These are phyloP conservation scores for Wickerhamomyces queroliae DNA, from an alignment of 805 yeast genomes.

Conservation along the genomic window DNA sequence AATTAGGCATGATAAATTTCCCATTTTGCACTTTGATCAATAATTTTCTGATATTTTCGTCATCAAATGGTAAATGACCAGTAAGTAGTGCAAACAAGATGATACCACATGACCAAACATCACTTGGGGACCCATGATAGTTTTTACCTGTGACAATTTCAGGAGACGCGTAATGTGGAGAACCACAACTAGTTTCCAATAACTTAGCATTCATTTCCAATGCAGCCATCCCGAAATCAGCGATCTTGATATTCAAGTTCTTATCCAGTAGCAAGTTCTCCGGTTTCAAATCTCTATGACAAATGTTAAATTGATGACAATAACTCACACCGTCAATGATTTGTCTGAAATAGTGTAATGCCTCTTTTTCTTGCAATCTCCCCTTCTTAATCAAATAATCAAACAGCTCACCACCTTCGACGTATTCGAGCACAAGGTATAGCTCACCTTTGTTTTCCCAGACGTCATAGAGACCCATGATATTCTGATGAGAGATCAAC, in stretches of 20 bases:
- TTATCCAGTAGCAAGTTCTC: conserved; percentile 77
- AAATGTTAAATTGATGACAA: conserved; percentile 81
- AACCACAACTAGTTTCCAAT: conserved; percentile 93
- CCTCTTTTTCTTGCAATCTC: conserved; percentile 82
- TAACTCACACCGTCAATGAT: conserved; percentile 78
- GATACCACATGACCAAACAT: conserved; percentile 98
- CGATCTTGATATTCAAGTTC: conserved; percentile 85
- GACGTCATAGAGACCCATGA: conserved; percentile 73
- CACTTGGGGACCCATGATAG: conserved; percentile 95
- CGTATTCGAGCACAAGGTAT: conserved; percentile 87
- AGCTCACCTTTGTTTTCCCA: conserved; percentile 83
- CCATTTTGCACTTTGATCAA: conserved; percentile 91
- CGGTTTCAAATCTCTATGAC: conserved; percentile 84
- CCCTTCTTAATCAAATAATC: conserved; percentile 89
- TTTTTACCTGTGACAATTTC: conserved; percentile 94
- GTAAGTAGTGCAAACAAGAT: conserved; percentile 89
- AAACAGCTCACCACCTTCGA: conserved; percentile 95
- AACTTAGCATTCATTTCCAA: conserved; percentile 76
- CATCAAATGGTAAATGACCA: conserved; percentile 95
- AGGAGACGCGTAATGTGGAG: conserved; percentile 98
- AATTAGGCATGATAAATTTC: conserved; percentile 73
- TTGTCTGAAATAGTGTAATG: conserved; percentile 83
- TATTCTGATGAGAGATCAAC: conserved; percentile 70
- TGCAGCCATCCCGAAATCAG: conserved; percentile 99
- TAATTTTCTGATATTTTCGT: conserved; percentile 85